These are phyloP conservation scores for Fusarium praegraminearum DNA, from an alignment of 2,329 filamentous ascomycete species.

Conservation along the genomic window DNA sequence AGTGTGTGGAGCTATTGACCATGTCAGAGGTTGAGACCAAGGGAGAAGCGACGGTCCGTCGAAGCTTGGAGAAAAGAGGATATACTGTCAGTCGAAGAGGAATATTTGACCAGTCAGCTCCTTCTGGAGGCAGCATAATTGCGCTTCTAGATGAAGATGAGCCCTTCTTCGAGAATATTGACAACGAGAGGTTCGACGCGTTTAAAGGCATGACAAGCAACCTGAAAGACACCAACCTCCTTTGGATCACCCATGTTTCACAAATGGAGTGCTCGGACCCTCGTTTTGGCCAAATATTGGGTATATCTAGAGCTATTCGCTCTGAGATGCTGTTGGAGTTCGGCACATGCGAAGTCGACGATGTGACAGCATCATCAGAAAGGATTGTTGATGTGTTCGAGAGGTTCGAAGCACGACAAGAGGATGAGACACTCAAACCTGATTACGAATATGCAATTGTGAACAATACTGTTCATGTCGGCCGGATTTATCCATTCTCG, in stretches of 20 bases:
- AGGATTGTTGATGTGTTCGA: neutral
- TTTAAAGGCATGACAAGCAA: neutral
- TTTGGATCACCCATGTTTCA: constrained; percentile 5
- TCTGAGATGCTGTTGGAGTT: constrained; percentile 1
- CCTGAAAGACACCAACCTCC: neutral
- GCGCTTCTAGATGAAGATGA: neutral
- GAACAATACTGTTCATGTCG: neutral
- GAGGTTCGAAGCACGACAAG: neutral
- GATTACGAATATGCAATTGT: constrained; percentile 8
- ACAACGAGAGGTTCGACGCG: neutral
- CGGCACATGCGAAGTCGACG: neutral
- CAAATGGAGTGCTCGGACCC: neutral
- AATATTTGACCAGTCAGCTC: neutral
- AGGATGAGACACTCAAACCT: neutral
- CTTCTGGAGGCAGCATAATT: neutral
- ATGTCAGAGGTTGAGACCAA: neutral
- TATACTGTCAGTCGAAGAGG: neutral
- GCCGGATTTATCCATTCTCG: neutral
- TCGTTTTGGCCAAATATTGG: neutral
- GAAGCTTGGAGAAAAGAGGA: neutral
- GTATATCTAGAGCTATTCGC: neutral
- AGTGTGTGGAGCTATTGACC: neutral
- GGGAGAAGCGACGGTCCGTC: neutral
- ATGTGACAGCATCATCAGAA: neutral
- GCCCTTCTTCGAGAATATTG: constrained; percentile 3